phyloP scores from a whole-genome alignment of 2,329 filamentous ascomycete genomes.

The Pseudocercospora crystallina region DNA sequence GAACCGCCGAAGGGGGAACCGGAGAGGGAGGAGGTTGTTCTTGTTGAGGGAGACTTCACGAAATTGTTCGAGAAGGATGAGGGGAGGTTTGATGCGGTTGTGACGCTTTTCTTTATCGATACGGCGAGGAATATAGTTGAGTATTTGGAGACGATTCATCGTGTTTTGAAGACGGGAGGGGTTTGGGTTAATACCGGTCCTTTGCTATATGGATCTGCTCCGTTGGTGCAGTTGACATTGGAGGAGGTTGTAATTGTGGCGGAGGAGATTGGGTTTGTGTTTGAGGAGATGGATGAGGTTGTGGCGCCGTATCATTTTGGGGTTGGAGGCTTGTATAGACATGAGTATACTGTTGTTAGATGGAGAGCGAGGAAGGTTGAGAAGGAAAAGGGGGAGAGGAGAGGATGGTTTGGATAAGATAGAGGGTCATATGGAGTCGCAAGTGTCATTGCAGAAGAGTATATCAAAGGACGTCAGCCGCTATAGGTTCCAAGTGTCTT shows the following conservation, averaged over 20 bases:
- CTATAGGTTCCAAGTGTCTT: no score
- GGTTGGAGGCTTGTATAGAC: conserved; percentile 4
- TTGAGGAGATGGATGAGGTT: conserved; percentile 7
- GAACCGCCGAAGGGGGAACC: background rate
- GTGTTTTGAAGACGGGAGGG: conserved; percentile 74
- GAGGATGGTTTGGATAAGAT: background rate
- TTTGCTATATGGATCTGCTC: conserved; percentile 57
- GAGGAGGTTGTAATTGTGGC: conserved; percentile 20
- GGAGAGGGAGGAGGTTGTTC: background rate
- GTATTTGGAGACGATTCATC: conserved; percentile 77
- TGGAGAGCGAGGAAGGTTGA: conserved; percentile 7
- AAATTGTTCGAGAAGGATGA: conserved; percentile 38
- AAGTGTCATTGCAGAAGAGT: no score
- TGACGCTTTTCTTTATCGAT: conserved; percentile 90
- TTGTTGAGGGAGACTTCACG: conserved; percentile 52
- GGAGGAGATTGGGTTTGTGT: conserved; percentile 18
- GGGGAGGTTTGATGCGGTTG: conserved; percentile 64
- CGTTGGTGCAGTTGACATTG: conserved; percentile 19
- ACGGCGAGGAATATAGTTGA: conserved; percentile 87
- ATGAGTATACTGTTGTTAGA: conserved; percentile 10
- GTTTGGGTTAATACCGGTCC: conserved; percentile 85
- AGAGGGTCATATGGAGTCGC: no score
- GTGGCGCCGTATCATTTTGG: conserved; percentile 11
- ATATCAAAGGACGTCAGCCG: no score
- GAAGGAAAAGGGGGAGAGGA: background rate